Percentiles rank a stretch among this genome's conserved stretches.
Conservation (phyloP, 371 early-diverging fungal species). For the Fennellomyces sp. region DNA sequence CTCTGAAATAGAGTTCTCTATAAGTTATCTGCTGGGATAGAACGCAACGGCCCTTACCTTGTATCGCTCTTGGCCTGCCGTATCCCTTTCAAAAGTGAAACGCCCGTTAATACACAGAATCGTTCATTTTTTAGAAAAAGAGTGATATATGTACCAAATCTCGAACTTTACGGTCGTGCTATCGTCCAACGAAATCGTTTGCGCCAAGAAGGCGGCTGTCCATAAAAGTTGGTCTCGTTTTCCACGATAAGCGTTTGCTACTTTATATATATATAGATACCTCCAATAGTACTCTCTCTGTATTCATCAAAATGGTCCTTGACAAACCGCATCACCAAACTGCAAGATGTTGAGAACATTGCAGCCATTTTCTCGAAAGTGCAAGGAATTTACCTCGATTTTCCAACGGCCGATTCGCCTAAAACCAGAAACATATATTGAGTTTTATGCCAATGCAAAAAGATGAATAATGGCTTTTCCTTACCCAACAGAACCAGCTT, state of each 20-base stretch:
- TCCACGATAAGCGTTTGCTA: too few relatives aligned
- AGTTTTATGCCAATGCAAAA: neutral
- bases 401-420: conserved; percentile 92
- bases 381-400: conserved; percentile 70
- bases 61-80: conserved; percentile 95
- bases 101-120: too few relatives aligned
- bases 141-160: conserved; percentile 68
- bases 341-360: conserved; percentile 23
- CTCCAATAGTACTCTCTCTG: conserved; percentile 98
- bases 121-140: conserved; percentile 4
- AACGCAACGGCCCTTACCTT: conserved; percentile 63
- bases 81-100: conserved; percentile 88
- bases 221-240: too few relatives aligned
- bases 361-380: neutral
- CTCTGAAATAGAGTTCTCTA: conserved; percentile 56
- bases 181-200: conserved; percentile 72
- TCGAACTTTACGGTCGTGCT: conserved; percentile 81
- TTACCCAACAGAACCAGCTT: conserved; percentile 84
- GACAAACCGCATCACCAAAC: conserved; percentile 94
- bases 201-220: conserved; percentile 82
- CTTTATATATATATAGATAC: conserved; percentile 33
- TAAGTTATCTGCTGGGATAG: too few relatives aligned
- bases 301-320: conserved; percentile 98
- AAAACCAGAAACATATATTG: neutral
- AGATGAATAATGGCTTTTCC: neutral